Evolutionary conservation across 2,329 filamentous ascomycete species (phyloP).

Genomic region (Colletotrichum sp.): DNA sequence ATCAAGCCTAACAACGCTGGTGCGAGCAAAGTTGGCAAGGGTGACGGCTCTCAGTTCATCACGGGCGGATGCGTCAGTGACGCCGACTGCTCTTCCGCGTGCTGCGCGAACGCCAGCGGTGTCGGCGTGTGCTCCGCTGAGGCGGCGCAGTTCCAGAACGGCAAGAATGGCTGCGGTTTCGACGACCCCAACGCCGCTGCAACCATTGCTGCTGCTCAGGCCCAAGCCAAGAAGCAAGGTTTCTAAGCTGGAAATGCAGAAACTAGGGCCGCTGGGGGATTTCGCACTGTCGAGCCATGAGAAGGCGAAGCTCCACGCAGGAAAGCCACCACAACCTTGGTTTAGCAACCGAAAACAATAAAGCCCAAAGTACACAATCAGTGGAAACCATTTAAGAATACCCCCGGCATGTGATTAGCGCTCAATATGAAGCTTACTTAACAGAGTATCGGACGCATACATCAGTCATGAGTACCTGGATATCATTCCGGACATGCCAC

Average conservation of each 20-base stretch:
- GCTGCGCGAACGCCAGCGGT: slow-evolving; percentile 30
- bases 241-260: slow-evolving; percentile 16
- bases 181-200: slow-evolving; percentile 20
- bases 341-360: not conserved
- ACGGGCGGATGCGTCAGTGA: slow-evolving; percentile 32
- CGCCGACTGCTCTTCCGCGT: slow-evolving; percentile 29
- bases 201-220: slow-evolving; percentile 18
- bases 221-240: slow-evolving; percentile 15
- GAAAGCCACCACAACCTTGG: not conserved
- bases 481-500: not conserved
- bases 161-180: slow-evolving; percentile 38
- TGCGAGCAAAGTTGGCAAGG: slow-evolving; percentile 16
- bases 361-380: not conserved
- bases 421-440: not conserved
- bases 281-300: not conserved
- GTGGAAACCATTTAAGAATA: not conserved
- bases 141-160: slow-evolving; percentile 30
- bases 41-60: slow-evolving; percentile 30
- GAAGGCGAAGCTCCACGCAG: not conserved
- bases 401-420: rapidly evolving
- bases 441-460: not conserved
- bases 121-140: slow-evolving; percentile 32
- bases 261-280: not conserved
- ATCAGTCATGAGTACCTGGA: not conserved
- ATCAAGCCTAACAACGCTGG: slow-evolving; percentile 27